Percentiles rank a stretch among this genome's conserved stretches.
phyloP scores from a whole-genome alignment of 768 basidiomycete species.

The Auricularia cornea region DNA sequence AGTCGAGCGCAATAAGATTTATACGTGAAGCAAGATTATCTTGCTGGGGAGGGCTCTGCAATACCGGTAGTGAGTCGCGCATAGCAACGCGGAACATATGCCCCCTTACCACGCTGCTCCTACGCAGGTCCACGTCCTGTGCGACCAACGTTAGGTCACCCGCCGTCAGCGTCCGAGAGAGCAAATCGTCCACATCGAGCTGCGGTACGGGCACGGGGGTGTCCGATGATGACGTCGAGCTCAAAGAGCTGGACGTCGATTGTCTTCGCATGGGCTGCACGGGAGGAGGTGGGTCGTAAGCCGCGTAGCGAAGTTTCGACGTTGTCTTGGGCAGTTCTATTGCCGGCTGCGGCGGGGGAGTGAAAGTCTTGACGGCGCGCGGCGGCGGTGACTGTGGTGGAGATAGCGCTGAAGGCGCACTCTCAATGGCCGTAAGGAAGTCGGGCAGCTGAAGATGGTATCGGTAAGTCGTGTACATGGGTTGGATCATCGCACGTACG shows the following conservation, averaged over 20 bases:
- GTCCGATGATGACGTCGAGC: constrained; percentile 24
- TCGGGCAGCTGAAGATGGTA: constrained; percentile 53
- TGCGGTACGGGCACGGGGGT: no score
- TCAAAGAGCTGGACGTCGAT: neutral
- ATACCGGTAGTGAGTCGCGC: constrained; percentile 24
- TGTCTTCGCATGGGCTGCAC: constrained; percentile 26
- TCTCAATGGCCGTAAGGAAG: constrained; percentile 46
- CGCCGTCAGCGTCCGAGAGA: constrained; percentile 28
- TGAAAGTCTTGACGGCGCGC: constrained; percentile 18
- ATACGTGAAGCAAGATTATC: constrained; percentile 16
- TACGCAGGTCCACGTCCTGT: constrained; percentile 22
- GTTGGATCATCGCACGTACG: constrained; percentile 29
- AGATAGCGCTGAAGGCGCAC: constrained; percentile 13
- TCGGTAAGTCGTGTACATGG: constrained; percentile 6
- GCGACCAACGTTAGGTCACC: constrained; percentile 40
- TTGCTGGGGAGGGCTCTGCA: constrained; percentile 13
- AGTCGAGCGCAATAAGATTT: constrained; percentile 70
- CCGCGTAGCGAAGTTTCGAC: constrained; percentile 53
- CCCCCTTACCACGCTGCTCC: constrained; percentile 13
- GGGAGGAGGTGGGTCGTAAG: constrained; percentile 53
- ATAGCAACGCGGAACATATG: constrained; percentile 12
- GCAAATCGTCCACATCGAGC: constrained; percentile 14
- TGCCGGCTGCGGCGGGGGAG: constrained; percentile 20
- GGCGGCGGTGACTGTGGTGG: constrained; percentile 10
- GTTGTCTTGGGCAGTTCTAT: neutral